Base-by-base conservation (phyloP, 2,329 filamentous ascomycete species). In the Zopfia rhizophila region DNA sequence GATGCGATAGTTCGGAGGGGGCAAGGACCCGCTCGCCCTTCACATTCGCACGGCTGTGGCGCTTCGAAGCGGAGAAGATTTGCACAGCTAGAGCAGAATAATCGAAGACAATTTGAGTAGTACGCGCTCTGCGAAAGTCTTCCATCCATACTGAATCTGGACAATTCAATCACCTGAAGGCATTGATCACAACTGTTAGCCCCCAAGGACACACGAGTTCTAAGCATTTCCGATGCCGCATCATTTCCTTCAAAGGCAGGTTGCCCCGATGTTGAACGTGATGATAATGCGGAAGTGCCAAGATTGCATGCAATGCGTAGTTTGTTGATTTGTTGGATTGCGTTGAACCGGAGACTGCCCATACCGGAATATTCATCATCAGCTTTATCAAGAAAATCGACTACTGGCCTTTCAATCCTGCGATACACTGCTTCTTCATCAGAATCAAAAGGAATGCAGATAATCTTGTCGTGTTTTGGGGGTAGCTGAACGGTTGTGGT, bases 241-340 rank as follows among this genome's bases (percentile, higher is more conserved):
- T 12, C 23, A 14, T 21, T 16, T 27, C n/a, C n/a, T n/a, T n/a
- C n/a, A n/a, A n/a, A n/a, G n/a, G n/a, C n/a, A n/a, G n/a, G n/a
- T n/a, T n/a, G n/a, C n/a, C n/a, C n/a, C n/a, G n/a, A n/a, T n/a
- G n/a, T n/a, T n/a, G n/a, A n/a, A n/a, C n/a, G n/a, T n/a, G n/a
- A n/a, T n/a, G n/a, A n/a, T n/a, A n/a, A n/a, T n/a, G n/a, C n/a
- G n/a, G 24, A 25, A 5, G 18, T 30, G 3, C 79, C 79, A 1
- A 80, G 50, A 32, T 80, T 75, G 29, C 79, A 81, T 2, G 80
- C 56, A 11, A 78, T 56, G 0, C 78, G 65, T 24, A 81, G 55
- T 0, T 68, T 59, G 24, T 81, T 75, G 25, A 82, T 78, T 25
- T 70, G 66, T 41, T 78, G 73, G 0, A 81, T 47, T 0, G 72